These are phyloP conservation scores for Apophysomyces ossiformis DNA, from an alignment of 371 early-diverging fungal species.

Conservation along the genomic window DNA sequence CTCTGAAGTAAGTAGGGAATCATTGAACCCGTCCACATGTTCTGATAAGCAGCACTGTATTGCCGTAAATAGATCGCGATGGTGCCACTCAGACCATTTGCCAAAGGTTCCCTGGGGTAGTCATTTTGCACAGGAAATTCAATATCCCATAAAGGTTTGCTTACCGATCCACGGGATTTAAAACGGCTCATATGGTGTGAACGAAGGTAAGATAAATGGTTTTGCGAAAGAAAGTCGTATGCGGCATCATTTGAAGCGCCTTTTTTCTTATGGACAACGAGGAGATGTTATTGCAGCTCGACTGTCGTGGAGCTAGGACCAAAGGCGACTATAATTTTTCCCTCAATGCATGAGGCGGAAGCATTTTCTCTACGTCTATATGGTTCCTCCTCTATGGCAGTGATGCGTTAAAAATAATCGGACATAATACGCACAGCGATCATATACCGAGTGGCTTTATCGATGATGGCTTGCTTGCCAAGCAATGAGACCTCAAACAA, in stretches of 20 bases:
- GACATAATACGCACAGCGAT: neutral
- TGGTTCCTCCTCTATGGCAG: neutral
- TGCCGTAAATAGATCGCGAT: constrained; percentile 1
- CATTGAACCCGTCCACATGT: constrained; percentile 3
- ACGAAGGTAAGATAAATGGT: neutral
- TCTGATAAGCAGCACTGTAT: neutral
- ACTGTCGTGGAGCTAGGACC: neutral
- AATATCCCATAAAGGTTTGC: neutral
- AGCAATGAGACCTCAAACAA: neutral
- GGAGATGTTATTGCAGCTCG: neutral
- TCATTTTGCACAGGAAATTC: neutral
- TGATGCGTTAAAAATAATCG: neutral
- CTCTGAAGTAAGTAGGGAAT: neutral
- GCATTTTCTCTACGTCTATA: neutral
- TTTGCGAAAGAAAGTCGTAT: neutral
- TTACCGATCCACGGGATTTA: neutral
- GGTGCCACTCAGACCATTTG: neutral
- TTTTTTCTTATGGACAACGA: neutral
- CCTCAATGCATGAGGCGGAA: neutral
- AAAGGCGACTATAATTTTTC: neutral
- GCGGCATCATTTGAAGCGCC: neutral
- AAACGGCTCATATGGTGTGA: constrained; percentile 1
- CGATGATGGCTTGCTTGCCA: neutral
- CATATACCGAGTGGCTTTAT: neutral
- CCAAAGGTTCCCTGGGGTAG: neutral